Evolutionary conservation across 2,329 filamentous ascomycete genomes (phyloP).

Genomic region (Eutypella sp.): DNA sequence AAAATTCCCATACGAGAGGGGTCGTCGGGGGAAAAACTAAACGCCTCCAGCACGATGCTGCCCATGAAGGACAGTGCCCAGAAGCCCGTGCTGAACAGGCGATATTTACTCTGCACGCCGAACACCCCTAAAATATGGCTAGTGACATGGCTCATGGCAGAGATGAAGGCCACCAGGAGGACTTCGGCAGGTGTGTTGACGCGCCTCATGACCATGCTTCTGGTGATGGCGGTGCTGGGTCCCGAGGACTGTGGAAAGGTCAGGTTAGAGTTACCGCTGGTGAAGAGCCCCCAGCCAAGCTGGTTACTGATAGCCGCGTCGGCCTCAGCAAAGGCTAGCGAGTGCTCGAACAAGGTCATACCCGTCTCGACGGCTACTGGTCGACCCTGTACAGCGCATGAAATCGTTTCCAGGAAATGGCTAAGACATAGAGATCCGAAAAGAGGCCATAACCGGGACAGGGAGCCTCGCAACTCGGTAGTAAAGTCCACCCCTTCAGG

Average conservation of each 20-base stretch:
- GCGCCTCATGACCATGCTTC: slow-evolving; percentile 66
- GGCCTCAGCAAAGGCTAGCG: slow-evolving; percentile 90
- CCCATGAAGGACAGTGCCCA: slow-evolving; percentile 90
- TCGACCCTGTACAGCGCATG: slow-evolving; percentile 81
- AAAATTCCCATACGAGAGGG: slow-evolving; percentile 61
- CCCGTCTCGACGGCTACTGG: slow-evolving; percentile 79
- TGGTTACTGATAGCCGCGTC: slow-evolving; percentile 82
- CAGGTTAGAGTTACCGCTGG: slow-evolving; percentile 38
- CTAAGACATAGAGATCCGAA: slow-evolving; percentile 68
- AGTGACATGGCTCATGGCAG: slow-evolving; percentile 79
- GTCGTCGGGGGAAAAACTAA: slow-evolving; percentile 57
- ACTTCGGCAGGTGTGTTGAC: slow-evolving; percentile 90
- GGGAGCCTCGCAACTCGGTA: slow-evolving; percentile 65
- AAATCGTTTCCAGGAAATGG: slow-evolving; percentile 84
- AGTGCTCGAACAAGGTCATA: slow-evolving; percentile 96
- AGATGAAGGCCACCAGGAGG: slow-evolving; percentile 80
- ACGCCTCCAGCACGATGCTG: slow-evolving; percentile 73
- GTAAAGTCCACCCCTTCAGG: slow-evolving; percentile 43
- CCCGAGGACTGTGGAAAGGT: slow-evolving; percentile 36
- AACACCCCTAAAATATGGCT: slow-evolving; percentile 80
- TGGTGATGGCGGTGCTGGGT: slow-evolving; percentile 46
- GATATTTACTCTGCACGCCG: slow-evolving; percentile 70
- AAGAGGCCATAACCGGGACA: slow-evolving; percentile 70
- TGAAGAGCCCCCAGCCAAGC: slow-evolving; percentile 65
- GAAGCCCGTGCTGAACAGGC: slow-evolving; percentile 81